These are phyloP conservation scores for Saussurea involucrata DNA, from an alignment of 129 eudicot species.

Conservation along the genomic window DNA sequence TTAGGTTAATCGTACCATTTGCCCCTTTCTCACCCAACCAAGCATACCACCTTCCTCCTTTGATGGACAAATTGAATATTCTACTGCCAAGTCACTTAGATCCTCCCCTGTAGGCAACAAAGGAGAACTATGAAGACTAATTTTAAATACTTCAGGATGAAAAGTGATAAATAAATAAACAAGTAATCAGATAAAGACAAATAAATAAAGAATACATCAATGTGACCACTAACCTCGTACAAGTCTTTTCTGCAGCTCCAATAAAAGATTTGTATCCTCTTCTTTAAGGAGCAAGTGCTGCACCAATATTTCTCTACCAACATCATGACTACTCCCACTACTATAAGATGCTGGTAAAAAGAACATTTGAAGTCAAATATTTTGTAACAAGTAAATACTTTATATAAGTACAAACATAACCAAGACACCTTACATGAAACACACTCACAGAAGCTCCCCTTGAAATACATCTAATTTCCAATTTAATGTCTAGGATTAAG, in stretches of 20 bases:
- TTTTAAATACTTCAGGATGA: neutral
- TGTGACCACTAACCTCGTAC: slow-evolving; percentile 39
- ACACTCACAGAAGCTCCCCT: neutral
- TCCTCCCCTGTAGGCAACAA: slow-evolving; percentile 69
- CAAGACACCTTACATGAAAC: neutral
- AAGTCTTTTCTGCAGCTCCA: slow-evolving; percentile 65
- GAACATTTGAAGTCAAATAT: neutral
- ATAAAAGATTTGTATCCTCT: slow-evolving; percentile 51
- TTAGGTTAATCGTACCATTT: slow-evolving; percentile 77
- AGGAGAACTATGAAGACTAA: neutral
- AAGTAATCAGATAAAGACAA: neutral
- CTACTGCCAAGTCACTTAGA: slow-evolving; percentile 83
- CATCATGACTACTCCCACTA: slow-evolving; percentile 41
- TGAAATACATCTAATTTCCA: neutral
- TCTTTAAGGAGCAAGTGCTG: slow-evolving; percentile 82
- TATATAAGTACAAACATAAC: neutral
- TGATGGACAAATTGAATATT: slow-evolving; percentile 85
- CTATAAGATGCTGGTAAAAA: slow-evolving; percentile 51
- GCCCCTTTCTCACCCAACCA: slow-evolving; percentile 98
- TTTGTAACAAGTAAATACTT: neutral
- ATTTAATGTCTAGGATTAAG: neutral
- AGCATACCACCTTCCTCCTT: slow-evolving; percentile 98
- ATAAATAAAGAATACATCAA: neutral
- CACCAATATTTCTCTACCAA: slow-evolving; percentile 61
- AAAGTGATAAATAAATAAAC: no score